These are phyloP conservation scores for Vigna unguiculata DNA, from an alignment of 306 rosid genomes.

Conservation along the genomic window DNA sequence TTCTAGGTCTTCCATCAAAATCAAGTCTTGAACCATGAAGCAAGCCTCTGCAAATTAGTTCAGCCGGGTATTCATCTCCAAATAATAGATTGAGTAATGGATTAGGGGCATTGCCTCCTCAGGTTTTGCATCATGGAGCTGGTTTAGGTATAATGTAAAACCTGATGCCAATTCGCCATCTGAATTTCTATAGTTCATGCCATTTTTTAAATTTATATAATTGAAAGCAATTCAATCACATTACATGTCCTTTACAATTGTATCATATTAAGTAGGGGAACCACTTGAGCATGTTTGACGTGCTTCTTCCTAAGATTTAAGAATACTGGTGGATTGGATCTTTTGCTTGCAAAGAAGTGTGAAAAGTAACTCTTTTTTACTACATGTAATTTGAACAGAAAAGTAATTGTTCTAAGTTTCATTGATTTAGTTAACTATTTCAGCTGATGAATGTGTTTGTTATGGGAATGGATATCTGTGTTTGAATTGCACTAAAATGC, in stretches of 20 bases:
- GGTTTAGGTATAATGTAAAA: constrained; percentile 73
- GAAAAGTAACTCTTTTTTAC: neutral
- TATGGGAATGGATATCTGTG: neutral
- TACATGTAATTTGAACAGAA: constrained; percentile 40
- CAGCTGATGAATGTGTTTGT: constrained; percentile 21
- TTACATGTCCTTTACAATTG: constrained; percentile 20
- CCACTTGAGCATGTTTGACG: neutral
- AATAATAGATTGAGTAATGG: constrained; percentile 67
- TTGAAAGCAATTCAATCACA: constrained; percentile 4
- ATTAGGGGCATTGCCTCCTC: constrained; percentile 74
- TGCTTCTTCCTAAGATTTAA: constrained; percentile 21
- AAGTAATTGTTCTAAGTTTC: constrained; percentile 25
- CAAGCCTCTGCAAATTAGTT: neutral
- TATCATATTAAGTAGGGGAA: constrained; percentile 8
- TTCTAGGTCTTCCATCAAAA: neutral
- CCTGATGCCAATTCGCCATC: constrained; percentile 88
- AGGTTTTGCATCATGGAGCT: constrained; percentile 77
- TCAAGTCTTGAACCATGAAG: neutral
- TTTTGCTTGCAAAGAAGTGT: constrained; percentile 32
- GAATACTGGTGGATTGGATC: constrained; percentile 2
- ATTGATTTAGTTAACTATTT: constrained; percentile 31
- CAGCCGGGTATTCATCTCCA: neutral
- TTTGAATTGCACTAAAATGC: neutral
- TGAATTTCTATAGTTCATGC: constrained; percentile 64
- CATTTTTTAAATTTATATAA: neutral